These are phyloP conservation scores for Noccaea caerulescens DNA, from an alignment of 345 rosid species.

Conservation along the genomic window DNA sequence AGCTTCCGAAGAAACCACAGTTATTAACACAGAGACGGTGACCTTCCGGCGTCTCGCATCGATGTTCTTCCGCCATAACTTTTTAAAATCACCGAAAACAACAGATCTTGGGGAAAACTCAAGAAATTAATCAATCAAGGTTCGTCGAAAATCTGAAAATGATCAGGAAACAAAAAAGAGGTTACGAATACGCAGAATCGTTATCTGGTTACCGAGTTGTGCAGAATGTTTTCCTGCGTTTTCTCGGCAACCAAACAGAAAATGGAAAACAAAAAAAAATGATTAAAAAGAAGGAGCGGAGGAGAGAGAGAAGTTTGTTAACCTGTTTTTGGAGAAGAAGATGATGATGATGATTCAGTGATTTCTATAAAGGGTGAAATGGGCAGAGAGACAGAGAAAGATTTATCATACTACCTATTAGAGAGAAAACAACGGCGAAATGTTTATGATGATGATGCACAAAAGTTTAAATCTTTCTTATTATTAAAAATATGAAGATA, in stretches of 20 bases:
- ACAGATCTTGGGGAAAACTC: slow-evolving; percentile 14
- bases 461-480: not conserved
- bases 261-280: not conserved
- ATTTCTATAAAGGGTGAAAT: slow-evolving; percentile 26
- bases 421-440: slow-evolving; percentile 14
- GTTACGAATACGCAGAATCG: not conserved
- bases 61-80: slow-evolving; percentile 61
- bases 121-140: not conserved
- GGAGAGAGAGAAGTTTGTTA: slow-evolving; percentile 27
- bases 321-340: slow-evolving; percentile 33
- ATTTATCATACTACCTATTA: not conserved
- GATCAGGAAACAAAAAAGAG: not conserved
- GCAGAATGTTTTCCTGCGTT: slow-evolving; percentile 34
- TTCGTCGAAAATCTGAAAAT: slow-evolving; percentile 20
- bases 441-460: slow-evolving; percentile 1
- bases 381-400: slow-evolving; percentile 25
- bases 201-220: slow-evolving; percentile 31
- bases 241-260: slow-evolving; percentile 39
- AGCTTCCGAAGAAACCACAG: slow-evolving; percentile 59
- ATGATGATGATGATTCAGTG: slow-evolving; percentile 23
- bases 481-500: too few relatives aligned
- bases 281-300: not conserved
- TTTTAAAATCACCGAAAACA: not conserved
- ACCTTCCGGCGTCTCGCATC: slow-evolving; percentile 57
- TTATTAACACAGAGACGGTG: slow-evolving; percentile 57